Conservation (phyloP, 805 yeast genomes). For the Starmerella tilneyi region DNA sequence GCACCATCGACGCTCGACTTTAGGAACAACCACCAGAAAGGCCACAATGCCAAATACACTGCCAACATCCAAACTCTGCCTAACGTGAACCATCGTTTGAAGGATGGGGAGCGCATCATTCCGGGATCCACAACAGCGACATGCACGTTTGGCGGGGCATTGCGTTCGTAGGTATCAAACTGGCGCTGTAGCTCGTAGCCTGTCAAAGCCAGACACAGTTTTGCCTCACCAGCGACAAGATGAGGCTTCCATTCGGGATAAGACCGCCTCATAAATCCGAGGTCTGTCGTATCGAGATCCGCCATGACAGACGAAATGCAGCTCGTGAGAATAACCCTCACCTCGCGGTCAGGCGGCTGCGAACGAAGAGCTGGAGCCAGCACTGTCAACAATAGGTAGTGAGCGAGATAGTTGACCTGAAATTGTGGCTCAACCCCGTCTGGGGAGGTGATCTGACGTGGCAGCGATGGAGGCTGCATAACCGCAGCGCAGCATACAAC, state of each 20-base stretch:
- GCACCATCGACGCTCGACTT: constrained; percentile 72
- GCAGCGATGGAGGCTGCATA: constrained; percentile 54
- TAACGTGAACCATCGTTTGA: constrained; percentile 71
- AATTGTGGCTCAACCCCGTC: constrained; percentile 86
- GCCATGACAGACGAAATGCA: constrained; percentile 75
- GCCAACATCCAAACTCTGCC: constrained; percentile 43
- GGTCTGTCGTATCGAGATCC: constrained; percentile 47
- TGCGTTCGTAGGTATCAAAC: constrained; percentile 46
- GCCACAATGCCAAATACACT: constrained; percentile 59
- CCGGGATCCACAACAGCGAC: constrained; percentile 85
- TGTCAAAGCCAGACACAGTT: constrained; percentile 62
- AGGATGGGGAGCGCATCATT: constrained; percentile 74
- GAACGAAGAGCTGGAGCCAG: constrained; percentile 73
- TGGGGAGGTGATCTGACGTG: constrained; percentile 47
- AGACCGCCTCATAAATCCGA: constrained; percentile 42
- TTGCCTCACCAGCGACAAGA: constrained; percentile 71
- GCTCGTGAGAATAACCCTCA: constrained; percentile 64
- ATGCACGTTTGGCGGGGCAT: constrained; percentile 55
- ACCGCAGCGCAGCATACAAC: constrained; percentile 82
- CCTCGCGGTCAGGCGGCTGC: constrained; percentile 94
- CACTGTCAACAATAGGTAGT: constrained; percentile 68
- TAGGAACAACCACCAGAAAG: constrained; percentile 70
- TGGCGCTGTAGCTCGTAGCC: constrained; percentile 69
- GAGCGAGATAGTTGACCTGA: constrained; percentile 72
- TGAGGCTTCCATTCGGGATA: constrained; percentile 60